These are phyloP conservation scores for Astrothelium subdiscretum DNA, from an alignment of 495 filamentous ascomycete species.

Conservation along the genomic window DNA sequence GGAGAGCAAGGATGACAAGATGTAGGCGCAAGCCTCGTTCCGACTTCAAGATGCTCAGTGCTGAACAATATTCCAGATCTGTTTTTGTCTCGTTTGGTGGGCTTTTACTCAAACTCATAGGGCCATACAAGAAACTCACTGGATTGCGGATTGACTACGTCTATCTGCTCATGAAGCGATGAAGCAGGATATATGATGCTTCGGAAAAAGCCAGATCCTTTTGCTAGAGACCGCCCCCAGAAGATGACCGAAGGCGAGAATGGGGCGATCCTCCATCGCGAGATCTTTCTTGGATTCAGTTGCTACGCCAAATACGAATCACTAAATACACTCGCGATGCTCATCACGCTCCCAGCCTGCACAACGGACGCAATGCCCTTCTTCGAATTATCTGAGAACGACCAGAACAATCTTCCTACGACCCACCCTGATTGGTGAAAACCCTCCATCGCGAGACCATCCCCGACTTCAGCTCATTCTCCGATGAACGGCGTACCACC, in stretches of 20 bases:
- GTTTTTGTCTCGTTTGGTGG: slow-evolving; percentile 90
- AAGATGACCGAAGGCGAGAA: neutral
- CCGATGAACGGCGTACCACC: neutral
- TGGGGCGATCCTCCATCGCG: neutral
- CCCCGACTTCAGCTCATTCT: slow-evolving; percentile 2
- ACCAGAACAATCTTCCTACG: neutral
- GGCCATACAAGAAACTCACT: slow-evolving; percentile 92
- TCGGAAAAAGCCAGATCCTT: neutral
- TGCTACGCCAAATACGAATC: no score
- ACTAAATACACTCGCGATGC: no score
- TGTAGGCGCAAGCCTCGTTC: slow-evolving; percentile 46
- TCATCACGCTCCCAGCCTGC: no score
- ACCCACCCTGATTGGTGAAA: neutral
- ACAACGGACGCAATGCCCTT: neutral
- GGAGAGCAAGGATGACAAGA: slow-evolving; percentile 65
- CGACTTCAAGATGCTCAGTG: neutral
- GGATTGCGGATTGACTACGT: slow-evolving; percentile 81
- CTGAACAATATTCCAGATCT: slow-evolving; percentile 47
- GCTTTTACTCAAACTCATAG: slow-evolving; percentile 76
- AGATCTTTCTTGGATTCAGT: neutral
- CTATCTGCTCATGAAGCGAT: slow-evolving; percentile 90
- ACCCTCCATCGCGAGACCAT: neutral
- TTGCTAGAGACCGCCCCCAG: neutral
- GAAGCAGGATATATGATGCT: slow-evolving; percentile 13
- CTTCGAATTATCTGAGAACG: neutral